Conservation (phyloP, 228 moss, liverwort and hornwort genomes). For the Sphagnum fallax region DNA sequence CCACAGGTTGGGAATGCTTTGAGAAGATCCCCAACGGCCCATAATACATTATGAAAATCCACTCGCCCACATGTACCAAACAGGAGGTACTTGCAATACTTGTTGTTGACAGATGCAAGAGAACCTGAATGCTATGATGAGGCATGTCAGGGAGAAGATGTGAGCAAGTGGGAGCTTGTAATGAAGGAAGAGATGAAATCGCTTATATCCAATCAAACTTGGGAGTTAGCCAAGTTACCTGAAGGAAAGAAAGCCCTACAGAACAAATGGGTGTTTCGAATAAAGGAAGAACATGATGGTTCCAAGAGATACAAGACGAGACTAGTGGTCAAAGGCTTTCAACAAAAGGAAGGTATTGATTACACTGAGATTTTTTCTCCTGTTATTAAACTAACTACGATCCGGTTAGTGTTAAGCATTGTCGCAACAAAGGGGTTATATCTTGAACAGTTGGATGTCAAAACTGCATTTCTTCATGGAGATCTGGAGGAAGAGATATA, state of each 20-base stretch:
- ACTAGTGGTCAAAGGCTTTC: conserved; percentile 1
- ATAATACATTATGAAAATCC: background rate
- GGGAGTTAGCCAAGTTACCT: background rate
- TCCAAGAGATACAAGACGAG: background rate
- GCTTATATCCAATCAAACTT: background rate
- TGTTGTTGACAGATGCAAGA: conserved; percentile 1
- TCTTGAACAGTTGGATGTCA: conserved; percentile 4
- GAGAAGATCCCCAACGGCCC: background rate
- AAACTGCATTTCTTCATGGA: conserved; percentile 1
- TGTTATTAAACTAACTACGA: conserved; percentile 3
- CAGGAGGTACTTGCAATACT: background rate
- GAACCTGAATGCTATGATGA: conserved; percentile 1
- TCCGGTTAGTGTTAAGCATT: background rate
- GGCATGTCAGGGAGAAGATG: background rate
- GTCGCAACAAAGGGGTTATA: background rate
- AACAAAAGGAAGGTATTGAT: conserved; percentile 3
- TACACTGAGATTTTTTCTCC: conserved; percentile 2
- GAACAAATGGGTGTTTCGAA: background rate
- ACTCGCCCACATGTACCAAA: background rate
- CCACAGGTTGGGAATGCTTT: no score
- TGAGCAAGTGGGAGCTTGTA: background rate
- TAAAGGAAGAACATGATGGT: conserved; percentile 2
- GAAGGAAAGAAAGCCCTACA: background rate
- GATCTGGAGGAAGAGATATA: conserved; percentile 3
- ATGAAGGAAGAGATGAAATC: conserved; percentile 5